Conservation (phyloP, 768 basidiomycete genomes). For the Coprinellus micaceus region DNA sequence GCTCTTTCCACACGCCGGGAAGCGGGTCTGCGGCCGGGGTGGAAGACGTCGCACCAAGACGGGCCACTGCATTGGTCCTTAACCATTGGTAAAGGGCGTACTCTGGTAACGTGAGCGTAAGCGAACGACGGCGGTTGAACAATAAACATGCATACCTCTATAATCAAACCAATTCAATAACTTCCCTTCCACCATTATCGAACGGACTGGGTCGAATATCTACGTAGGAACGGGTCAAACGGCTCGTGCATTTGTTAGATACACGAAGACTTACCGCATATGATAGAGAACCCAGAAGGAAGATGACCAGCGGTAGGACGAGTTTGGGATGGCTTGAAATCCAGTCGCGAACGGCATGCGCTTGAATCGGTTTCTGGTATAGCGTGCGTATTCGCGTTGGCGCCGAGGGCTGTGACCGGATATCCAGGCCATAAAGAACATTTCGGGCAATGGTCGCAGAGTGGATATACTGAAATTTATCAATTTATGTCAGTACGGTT, state of each 20-base stretch:
- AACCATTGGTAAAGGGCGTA: slow-evolving; percentile 78
- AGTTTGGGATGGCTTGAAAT: slow-evolving; percentile 83
- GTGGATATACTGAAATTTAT: no score
- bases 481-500: no score
- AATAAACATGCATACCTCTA: slow-evolving; percentile 40
- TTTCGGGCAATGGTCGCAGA: slow-evolving; percentile 83
- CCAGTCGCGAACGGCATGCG: slow-evolving; percentile 72
- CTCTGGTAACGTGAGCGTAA: slow-evolving; percentile 36
- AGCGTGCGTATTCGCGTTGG: slow-evolving; percentile 44
- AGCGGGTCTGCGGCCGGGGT: slow-evolving; percentile 21
- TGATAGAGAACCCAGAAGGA: slow-evolving; percentile 84
- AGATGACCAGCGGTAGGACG: slow-evolving; percentile 74
- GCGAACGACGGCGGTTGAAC: not conserved
- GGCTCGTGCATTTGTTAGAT: not conserved
- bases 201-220: slow-evolving; percentile 92
- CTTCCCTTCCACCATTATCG: slow-evolving; percentile 77
- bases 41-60: slow-evolving; percentile 23
- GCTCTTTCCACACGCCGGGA: slow-evolving; percentile 76
- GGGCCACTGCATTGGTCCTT: slow-evolving; percentile 54
- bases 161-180: slow-evolving; percentile 84
- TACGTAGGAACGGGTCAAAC: slow-evolving; percentile 28
- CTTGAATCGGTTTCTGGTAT: slow-evolving; percentile 64
- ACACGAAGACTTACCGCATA: slow-evolving; percentile 61
- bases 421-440: slow-evolving; percentile 59
- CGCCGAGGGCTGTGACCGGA: slow-evolving; percentile 23